Conservation (phyloP, 2,329 filamentous ascomycete genomes). For the Dendrostoma leiphaemia region DNA sequence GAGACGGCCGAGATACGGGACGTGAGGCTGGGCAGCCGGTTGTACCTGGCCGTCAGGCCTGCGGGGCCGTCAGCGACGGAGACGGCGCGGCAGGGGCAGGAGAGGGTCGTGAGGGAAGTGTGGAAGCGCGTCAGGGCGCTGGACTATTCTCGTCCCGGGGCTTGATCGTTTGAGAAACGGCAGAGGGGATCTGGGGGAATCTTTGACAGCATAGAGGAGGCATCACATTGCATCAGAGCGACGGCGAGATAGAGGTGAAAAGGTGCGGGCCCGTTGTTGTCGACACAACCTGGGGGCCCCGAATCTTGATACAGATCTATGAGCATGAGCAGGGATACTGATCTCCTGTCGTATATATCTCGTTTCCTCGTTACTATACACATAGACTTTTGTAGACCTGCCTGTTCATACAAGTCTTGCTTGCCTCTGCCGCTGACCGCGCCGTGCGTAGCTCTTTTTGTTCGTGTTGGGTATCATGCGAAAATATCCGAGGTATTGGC, state of each 20-base stretch:
- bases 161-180: constrained; percentile 26
- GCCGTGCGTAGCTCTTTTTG: background rate
- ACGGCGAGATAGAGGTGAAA: constrained; percentile 16
- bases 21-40: constrained; percentile 61
- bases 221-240: too few relatives aligned
- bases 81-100: constrained; percentile 64
- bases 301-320: constrained; percentile 15
- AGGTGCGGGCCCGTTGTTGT: background rate
- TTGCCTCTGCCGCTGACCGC: too few relatives aligned
- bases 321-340: constrained; percentile 17
- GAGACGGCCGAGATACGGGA: constrained; percentile 56
- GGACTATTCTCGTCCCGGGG: constrained; percentile 66
- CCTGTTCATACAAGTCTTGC: too few relatives aligned
- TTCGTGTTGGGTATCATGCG: constrained; percentile 17
- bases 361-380: constrained; percentile 8
- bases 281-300: constrained; percentile 1
- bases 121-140: constrained; percentile 67
- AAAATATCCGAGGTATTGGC: background rate
- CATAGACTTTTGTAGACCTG: background rate
- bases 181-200: background rate
- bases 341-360: constrained; percentile 8
- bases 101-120: constrained; percentile 68
- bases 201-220: too few relatives aligned
- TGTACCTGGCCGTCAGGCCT: constrained; percentile 71
- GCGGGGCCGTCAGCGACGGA: constrained; percentile 61